Evolutionary conservation across 2,329 filamentous ascomycete genomes (phyloP), one percentile per base, ranked within the genome.

Genomic region (Bretziella fagacearum): DNA sequence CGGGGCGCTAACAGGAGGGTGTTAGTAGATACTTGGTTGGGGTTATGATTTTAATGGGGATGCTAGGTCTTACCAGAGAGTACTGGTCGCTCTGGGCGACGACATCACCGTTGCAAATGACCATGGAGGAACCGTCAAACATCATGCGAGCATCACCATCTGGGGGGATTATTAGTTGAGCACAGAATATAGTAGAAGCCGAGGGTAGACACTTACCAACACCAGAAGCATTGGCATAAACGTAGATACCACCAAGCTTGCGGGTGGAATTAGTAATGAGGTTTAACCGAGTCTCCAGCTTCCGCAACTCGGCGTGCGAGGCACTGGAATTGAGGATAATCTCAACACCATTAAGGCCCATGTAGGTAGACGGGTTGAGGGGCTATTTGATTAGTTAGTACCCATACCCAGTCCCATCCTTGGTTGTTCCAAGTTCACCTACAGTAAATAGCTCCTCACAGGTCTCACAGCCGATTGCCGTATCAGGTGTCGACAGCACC

Each of bases 211-310:
- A 41, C 40, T 27, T 39, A 41, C 44, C 50, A 18, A 51, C 46
- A 47, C 59, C 59, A 5, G 55, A 57, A 3, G 56, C 55, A 26
- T 65, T 65, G 4, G 62, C 55, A 40, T 65, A 65, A 0, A 69
- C 58, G 53, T 78, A 77, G 7, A 77, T 63, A 20, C 74, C 74
- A 3, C 74, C 74, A 18, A 63, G 65, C 55, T 78, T 79, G 6
- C 69, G 63, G 0, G 80, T 84, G 0, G 76, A 77, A 54, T 82
- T 71, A 1, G 65, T 63, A 46, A 85, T 84, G 4, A 86, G 62
- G 4, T 74, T 68, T 23, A 85, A 62, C 2, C 78, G 64, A 0
- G 65, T 73, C 49, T 79, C 63, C 0, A 85, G 68, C 58, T 85
- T 85, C 15, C 77, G 65, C 6, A 84, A 61, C 54, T 77, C 71